These are phyloP conservation scores for Chaetomium fimeti DNA, from an alignment of 495 filamentous ascomycete species.

Conservation along the genomic window DNA sequence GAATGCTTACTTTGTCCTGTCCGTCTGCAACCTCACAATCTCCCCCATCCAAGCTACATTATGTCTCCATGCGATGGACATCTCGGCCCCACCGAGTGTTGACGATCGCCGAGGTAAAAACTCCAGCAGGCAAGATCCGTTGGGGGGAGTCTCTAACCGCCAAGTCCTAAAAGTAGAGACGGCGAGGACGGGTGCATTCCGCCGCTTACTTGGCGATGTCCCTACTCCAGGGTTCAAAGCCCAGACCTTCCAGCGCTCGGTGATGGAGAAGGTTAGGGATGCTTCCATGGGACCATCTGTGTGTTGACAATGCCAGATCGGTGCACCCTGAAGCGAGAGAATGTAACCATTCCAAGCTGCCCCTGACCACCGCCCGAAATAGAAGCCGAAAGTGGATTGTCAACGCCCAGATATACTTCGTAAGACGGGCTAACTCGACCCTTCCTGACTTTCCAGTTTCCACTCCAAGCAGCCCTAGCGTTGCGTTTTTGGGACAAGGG, in stretches of 20 bases:
- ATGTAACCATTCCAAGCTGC: not conserved
- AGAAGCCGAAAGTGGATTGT: not conserved
- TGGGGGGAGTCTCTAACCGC: not conserved
- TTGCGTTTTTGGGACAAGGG: not conserved
- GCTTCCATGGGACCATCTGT: not conserved
- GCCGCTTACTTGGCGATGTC: not conserved
- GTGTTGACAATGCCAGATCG: not conserved
- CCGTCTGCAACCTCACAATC: not conserved
- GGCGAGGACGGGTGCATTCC: not conserved
- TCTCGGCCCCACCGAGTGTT: not conserved
- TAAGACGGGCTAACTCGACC: not conserved
- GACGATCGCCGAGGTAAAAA: conserved; percentile 1
- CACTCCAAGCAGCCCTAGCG: not conserved
- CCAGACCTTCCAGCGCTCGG: not conserved
- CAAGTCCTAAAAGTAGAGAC: not conserved
- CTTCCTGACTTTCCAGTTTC: not conserved
- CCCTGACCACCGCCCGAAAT: not conserved
- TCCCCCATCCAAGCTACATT: not conserved
- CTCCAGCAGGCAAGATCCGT: not conserved
- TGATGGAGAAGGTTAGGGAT: not conserved
- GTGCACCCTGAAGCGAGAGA: not conserved
- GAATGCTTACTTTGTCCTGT: not conserved
- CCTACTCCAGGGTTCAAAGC: not conserved
- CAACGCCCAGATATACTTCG: not conserved
- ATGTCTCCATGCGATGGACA: not conserved